Base-by-base conservation (phyloP, 2,329 filamentous ascomycete species). In the Elsinoe necatrix region DNA sequence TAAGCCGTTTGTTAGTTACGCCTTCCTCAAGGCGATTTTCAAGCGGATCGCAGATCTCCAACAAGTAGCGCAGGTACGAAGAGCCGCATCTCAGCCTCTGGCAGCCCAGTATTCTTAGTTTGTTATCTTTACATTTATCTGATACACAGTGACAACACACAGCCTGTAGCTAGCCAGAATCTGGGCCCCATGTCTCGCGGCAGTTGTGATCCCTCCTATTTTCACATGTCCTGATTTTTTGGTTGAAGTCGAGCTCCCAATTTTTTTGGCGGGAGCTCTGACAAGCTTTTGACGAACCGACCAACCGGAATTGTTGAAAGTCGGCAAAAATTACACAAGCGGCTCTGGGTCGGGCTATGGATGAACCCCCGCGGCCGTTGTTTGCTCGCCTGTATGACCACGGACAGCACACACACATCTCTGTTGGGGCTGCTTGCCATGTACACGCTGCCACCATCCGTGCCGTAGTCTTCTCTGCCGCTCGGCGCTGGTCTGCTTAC, bases 1-100 rank as follows among this genome's bases (percentile, higher is more conserved):
- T 52, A 29, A 52, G 48, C 48, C 48, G 48, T 52, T 52, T 52
- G 48, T 52, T 23, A 45, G 48, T 52, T 52, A 29, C 48, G 48
- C 29, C 48, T 52, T 52, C 48, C 48, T 25, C 25, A 37, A 16
- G 25, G 48, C 48, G 48, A 52, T 52, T 52, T 42, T 18, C 29
- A 39, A 29, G 27, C 25, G 29, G 29, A 52, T 52, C 34, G 18
- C 25, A 27, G 48, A 52, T 52, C 48, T 39, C n/a, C 48, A 35
- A 29, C 27, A 50, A 45, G 45, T 52, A 52, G 31, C 31, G 48
- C 48, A 52, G 48, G 48, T 52, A 52, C 48, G 29, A 27, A 52
- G 48, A 52, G 48, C 48, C 48, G 48, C 48, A 52, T 45, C 29
- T n/a, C 48, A 52, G 48, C 48, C 48, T 52, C 25, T 18, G 8